phyloP scores from a whole-genome alignment of 257 asterid genomes.

The Schizonepeta tenuifolia region DNA sequence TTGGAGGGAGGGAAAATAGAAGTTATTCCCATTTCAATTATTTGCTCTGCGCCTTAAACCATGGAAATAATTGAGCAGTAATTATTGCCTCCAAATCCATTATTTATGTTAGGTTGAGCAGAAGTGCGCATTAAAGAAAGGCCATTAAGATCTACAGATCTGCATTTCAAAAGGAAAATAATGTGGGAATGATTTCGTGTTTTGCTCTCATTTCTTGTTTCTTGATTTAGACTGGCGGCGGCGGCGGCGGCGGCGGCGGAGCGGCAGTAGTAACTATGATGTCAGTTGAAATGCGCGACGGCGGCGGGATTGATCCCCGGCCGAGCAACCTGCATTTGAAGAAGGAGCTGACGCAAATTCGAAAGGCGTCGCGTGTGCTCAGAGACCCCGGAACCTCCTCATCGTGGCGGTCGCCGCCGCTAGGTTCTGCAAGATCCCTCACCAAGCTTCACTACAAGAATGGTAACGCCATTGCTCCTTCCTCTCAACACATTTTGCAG shows the following conservation, averaged over 20 bases:
- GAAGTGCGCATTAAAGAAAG: constrained; percentile 23
- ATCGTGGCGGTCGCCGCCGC: constrained; percentile 78
- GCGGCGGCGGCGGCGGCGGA: constrained; percentile 38
- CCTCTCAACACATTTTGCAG: constrained; percentile 40
- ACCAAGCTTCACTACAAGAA: constrained; percentile 64
- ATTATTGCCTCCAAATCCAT: constrained; percentile 29
- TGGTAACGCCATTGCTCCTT: constrained; percentile 43
- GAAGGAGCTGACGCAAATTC: constrained; percentile 88
- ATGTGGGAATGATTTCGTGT: background rate
- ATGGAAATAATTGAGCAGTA: constrained; percentile 24
- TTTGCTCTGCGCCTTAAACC: constrained; percentile 20
- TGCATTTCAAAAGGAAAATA: background rate
- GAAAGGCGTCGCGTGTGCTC: constrained; percentile 81
- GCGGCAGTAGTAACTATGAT: constrained; percentile 19
- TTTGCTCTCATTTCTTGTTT: background rate
- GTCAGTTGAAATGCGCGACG: constrained; percentile 26
- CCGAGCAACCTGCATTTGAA: constrained; percentile 91
- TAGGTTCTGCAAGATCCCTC: constrained; percentile 72
- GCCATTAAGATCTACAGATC: constrained; percentile 23
- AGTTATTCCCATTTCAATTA: constrained; percentile 12
- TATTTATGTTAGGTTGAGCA: constrained; percentile 28
- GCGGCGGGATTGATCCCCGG: constrained; percentile 52
- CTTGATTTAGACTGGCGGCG: constrained; percentile 29
- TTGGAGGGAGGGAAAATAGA: constrained; percentile 24
- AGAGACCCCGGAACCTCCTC: constrained; percentile 96